Percentiles rank a stretch among this genome's conserved stretches.
These are phyloP conservation scores for Pythium graminicola DNA, from an alignment of 352 stramenopile genomes.

Conservation along the genomic window DNA sequence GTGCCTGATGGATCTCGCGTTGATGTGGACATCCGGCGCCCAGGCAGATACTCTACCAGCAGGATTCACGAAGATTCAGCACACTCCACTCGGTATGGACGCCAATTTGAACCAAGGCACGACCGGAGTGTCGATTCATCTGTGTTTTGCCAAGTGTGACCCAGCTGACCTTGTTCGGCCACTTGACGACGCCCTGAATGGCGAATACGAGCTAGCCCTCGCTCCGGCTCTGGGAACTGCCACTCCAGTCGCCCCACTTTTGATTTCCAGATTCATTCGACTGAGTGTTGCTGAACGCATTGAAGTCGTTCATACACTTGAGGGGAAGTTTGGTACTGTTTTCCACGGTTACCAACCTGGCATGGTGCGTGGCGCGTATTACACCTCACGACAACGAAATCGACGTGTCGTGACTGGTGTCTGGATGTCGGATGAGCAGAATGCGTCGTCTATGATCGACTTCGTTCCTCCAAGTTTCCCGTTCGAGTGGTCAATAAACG, in stretches of 20 bases:
- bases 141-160: conserved; percentile 66
- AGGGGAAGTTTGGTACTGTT: conserved; percentile 73
- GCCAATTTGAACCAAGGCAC: conserved; percentile 83
- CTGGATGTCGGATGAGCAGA: conserved; percentile 50
- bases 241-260: conserved; percentile 3
- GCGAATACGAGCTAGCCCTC: conserved; percentile 65
- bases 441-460: conserved; percentile 44
- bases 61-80: conserved; percentile 79
- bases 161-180: conserved; percentile 42
- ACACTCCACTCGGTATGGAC: conserved; percentile 83
- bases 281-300: conserved; percentile 56
- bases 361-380: conserved; percentile 53
- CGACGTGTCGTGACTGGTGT: conserved; percentile 45
- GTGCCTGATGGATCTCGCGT: conserved; percentile 60
- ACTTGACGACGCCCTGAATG: conserved; percentile 61
- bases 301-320: conserved; percentile 35
- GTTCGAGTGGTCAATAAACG: conserved; percentile 58
- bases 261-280: conserved; percentile 50
- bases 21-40: conserved; percentile 71
- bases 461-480: conserved; percentile 61
- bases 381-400: conserved; percentile 24
- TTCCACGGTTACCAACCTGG: conserved; percentile 53
- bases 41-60: conserved; percentile 51
- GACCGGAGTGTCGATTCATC: conserved; percentile 59
- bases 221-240: not conserved